These are phyloP conservation scores for Panaeolus papilionaceus DNA, from an alignment of 768 basidiomycete species.

Conservation along the genomic window DNA sequence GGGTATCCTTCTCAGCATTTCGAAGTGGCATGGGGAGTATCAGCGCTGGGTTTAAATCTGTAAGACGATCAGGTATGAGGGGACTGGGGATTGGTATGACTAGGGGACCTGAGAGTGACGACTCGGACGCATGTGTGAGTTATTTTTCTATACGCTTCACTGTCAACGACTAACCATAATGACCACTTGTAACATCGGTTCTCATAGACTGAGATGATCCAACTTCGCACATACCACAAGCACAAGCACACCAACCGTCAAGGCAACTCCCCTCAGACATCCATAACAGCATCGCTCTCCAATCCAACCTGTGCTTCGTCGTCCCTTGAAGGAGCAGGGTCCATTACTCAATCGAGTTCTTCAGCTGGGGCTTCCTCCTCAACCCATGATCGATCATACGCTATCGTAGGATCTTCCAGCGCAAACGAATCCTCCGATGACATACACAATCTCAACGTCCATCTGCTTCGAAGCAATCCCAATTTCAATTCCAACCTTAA, in stretches of 20 bases:
- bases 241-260: not conserved
- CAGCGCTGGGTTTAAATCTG: not conserved
- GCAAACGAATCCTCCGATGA: not conserved
- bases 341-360: not conserved
- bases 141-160: not conserved
- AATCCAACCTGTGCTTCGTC: not conserved
- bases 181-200: not conserved
- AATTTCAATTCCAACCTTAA: no score
- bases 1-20: not conserved
- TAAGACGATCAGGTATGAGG: not conserved
- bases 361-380: not conserved
- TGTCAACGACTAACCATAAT: no score
- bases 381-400: not conserved
- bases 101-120: not conserved
- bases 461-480: no score
- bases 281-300: not conserved
- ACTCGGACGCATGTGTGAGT: not conserved
- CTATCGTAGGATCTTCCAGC: not conserved
- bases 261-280: not conserved
- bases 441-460: not conserved
- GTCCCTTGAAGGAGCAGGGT: not conserved
- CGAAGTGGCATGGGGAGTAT: not conserved
- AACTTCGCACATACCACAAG: not conserved
- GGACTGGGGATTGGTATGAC: not conserved
- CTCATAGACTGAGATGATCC: conserved; percentile 4